phyloP scores from a whole-genome alignment of 495 filamentous ascomycete genomes.

The Chaetomium cochliodes region DNA sequence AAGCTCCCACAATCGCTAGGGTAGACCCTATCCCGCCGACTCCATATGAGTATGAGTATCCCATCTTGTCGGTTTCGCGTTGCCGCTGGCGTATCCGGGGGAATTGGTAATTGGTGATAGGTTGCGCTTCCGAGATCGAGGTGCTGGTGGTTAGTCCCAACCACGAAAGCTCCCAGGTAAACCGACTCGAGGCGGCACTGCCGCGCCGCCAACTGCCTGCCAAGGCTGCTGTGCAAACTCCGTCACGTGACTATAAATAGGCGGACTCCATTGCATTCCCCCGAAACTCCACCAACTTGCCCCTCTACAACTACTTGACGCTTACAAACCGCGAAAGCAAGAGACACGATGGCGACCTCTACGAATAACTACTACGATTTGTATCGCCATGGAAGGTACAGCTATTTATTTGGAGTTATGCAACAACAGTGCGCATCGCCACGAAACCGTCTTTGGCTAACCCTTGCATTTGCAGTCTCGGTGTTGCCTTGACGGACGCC shows the following conservation, averaged over 20 bases:
- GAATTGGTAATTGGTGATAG: neutral
- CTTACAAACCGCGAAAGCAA: conserved; percentile 13
- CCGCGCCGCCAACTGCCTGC: conserved; percentile 24
- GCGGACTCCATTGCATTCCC: neutral
- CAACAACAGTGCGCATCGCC: neutral
- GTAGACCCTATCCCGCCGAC: conserved; percentile 66
- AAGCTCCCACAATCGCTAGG: conserved; percentile 80
- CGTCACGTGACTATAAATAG: conserved; percentile 17
- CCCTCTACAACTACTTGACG: conserved; percentile 19
- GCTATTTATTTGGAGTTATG: too few relatives aligned
- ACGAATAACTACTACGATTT: conserved; percentile 81
- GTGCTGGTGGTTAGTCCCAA: neutral
- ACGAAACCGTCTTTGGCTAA: conserved; percentile 18
- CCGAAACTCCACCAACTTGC: neutral
- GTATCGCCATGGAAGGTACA: conserved; percentile 93
- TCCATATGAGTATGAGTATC: conserved; percentile 57
- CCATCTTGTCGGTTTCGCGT: conserved; percentile 45
- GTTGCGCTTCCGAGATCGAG: conserved; percentile 4
- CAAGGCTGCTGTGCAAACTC: conserved; percentile 6
- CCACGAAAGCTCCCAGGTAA: too few relatives aligned
- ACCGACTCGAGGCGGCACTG: neutral
- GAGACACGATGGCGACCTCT: conserved; percentile 36
- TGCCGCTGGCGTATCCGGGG: neutral
- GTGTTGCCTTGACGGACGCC: conserved; percentile 86
- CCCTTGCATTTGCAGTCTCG: conserved; percentile 61